Conservation (phyloP, 768 basidiomycete species). For the Tylopilus vinaceipallidus region DNA sequence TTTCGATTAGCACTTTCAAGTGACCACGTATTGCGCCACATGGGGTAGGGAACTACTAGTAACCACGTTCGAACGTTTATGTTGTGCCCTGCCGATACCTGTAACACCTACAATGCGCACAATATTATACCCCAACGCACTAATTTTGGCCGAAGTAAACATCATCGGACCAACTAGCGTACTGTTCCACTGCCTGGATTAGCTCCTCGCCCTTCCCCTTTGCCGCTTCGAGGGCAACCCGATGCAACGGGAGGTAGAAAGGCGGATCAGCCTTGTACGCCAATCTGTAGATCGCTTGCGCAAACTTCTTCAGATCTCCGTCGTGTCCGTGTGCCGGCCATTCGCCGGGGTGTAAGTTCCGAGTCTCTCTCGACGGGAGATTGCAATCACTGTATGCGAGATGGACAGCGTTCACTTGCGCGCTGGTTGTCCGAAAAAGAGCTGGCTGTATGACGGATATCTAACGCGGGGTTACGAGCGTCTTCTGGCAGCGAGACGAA, state of each 20-base stretch:
- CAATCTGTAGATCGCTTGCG: slow-evolving; percentile 16
- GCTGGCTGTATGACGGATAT: slow-evolving; percentile 27
- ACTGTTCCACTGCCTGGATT: slow-evolving; percentile 23
- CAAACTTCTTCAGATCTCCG: slow-evolving; percentile 26
- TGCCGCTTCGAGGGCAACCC: slow-evolving; percentile 20
- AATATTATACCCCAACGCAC: neutral
- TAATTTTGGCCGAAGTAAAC: slow-evolving; percentile 18
- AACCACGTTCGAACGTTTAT: too few relatives aligned
- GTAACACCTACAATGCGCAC: too few relatives aligned
- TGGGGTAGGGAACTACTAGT: too few relatives aligned
- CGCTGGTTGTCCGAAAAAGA: slow-evolving; percentile 18
- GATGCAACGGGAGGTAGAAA: slow-evolving; percentile 26
- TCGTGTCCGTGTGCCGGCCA: slow-evolving; percentile 1
- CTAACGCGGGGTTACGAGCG: slow-evolving; percentile 4
- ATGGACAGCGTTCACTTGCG: slow-evolving; percentile 11
- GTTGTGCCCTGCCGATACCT: too few relatives aligned
- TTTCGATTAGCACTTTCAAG: too few relatives aligned
- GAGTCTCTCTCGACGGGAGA: slow-evolving; percentile 16
- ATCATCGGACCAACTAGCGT: slow-evolving; percentile 29
- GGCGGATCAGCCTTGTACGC: slow-evolving; percentile 24
- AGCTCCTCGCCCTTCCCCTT: slow-evolving; percentile 22
- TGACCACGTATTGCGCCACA: too few relatives aligned
- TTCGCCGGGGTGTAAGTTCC: slow-evolving; percentile 11
- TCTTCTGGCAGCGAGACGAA: neutral
- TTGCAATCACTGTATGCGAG: slow-evolving; percentile 18